Evolutionary conservation across 2,329 filamentous ascomycete genomes (phyloP), one percentile per base, ranked within the genome.

Genomic region (Aspergillus ochraceus): DNA sequence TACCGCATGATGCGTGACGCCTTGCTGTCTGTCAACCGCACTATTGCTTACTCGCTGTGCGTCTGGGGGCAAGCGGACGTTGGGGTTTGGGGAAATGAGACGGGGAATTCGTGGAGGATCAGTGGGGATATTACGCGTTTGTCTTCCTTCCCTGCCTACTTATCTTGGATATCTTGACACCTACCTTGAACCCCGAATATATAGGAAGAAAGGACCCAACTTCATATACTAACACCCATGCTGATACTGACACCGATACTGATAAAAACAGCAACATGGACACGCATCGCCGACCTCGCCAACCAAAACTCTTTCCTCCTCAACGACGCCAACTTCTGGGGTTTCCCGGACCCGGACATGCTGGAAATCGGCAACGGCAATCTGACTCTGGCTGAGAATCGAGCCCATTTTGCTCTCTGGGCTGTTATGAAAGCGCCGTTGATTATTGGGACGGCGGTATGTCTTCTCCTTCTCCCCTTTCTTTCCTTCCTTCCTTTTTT

Each of bases 1-100:
- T 87, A 80, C 69, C 66, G 65, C 4, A 61, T 66, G 20, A 86
- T 87, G 84, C 75, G 80, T n/a, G 78, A 85, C 66, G 81, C 81
- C 0, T 72, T 86, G 3, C 66, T 76, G 1, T 74, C 59, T 4
- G 77, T 80, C 55, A 72, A 79, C 52, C 73, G 77, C 14, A 74
- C 78, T 0, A 85, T 86, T 12, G 68, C 82, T 4, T 85, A 81
- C 69, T 81, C 76, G 11, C 71, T 86, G 14, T 86, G 83, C 66
- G 76, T 81, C 30, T 86, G 84, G 83, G 84, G 84, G 4, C 68
- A 77, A 17, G 82, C 79, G 0, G 73, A 80, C 17, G 82, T 85
- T 4, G 77, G 79, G 55, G 66, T 68, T 3, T 86, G 83, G 82
- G 84, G 80, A 6, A 79, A 79, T 57, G 64, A 69, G 6, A 81